These are phyloP conservation scores for Pleurotus djamor DNA, from an alignment of 768 basidiomycete genomes.

Conservation along the genomic window DNA sequence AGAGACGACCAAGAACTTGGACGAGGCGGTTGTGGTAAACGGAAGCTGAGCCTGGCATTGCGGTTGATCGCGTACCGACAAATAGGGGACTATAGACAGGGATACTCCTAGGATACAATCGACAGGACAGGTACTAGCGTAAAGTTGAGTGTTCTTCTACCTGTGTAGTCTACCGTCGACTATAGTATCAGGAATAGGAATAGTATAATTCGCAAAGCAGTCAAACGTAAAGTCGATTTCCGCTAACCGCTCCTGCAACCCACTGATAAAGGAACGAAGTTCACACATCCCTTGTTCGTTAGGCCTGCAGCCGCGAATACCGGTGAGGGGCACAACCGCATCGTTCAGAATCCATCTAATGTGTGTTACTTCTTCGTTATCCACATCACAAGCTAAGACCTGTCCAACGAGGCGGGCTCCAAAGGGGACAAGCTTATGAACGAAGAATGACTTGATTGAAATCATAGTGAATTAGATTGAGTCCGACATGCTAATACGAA, in stretches of 20 bases:
- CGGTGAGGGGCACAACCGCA: constrained; percentile 65
- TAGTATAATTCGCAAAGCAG: constrained; percentile 52
- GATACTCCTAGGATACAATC: background rate
- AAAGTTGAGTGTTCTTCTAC: too few relatives aligned
- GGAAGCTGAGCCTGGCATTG: too few relatives aligned
- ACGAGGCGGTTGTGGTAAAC: background rate
- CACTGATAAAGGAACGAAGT: constrained; percentile 54
- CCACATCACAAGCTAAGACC: constrained; percentile 37
- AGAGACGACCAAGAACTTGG: background rate
- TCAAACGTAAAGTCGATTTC: constrained; percentile 64
- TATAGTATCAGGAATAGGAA: constrained; percentile 37
- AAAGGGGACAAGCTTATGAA: constrained; percentile 31
- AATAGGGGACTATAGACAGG: background rate
- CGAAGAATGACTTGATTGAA: constrained; percentile 35
- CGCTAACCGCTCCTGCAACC: constrained; percentile 51
- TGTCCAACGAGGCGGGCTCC: constrained; percentile 39
- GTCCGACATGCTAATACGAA: constrained; percentile 42
- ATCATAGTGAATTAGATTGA: constrained; percentile 32
- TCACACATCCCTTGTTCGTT: constrained; percentile 63
- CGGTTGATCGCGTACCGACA: background rate
- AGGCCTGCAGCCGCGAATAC: constrained; percentile 56
- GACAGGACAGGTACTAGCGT: too few relatives aligned
- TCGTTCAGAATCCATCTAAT: constrained; percentile 78
- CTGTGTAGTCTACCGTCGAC: constrained; percentile 27
- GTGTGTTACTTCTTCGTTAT: constrained; percentile 26